These are phyloP conservation scores for Macrotyloma uniflorum DNA, from an alignment of 306 rosid species.

Conservation along the genomic window DNA sequence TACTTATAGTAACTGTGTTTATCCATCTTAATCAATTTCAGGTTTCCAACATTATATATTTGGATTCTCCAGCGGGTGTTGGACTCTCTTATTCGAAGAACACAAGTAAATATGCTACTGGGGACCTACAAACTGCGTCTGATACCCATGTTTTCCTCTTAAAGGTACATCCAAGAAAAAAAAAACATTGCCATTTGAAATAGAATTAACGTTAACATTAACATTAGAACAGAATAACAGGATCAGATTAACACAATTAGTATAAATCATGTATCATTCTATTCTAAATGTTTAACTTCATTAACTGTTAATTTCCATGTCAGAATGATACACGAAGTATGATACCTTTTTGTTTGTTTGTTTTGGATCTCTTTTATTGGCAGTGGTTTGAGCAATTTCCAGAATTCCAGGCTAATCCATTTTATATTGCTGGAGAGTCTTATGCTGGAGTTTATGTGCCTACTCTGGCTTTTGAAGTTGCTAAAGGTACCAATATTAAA, in stretches of 20 bases:
- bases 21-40: slow-evolving; percentile 33
- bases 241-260: slow-evolving; percentile 2
- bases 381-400: slow-evolving; percentile 82
- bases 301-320: slow-evolving; percentile 14
- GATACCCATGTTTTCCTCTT: slow-evolving; percentile 78
- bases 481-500: slow-evolving; percentile 44
- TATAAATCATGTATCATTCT: not conserved
- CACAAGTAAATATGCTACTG: slow-evolving; percentile 56
- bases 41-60: slow-evolving; percentile 81
- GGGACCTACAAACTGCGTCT: slow-evolving; percentile 75
- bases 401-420: slow-evolving; percentile 69
- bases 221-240: not conserved
- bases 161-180: slow-evolving; percentile 50
- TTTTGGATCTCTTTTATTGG: not conserved
- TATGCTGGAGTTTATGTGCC: slow-evolving; percentile 86
- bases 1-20: too few species aligned
- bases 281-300: not conserved
- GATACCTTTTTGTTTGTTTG: not conserved
- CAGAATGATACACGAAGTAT: not conserved
- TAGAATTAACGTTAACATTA: not conserved
- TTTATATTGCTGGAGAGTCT: slow-evolving; percentile 80
- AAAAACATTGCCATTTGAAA: not conserved
- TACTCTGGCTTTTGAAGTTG: slow-evolving; percentile 66
- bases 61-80: slow-evolving; percentile 93
- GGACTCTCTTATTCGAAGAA: slow-evolving; percentile 81